phyloP scores from a whole-genome alignment of 345 rosid species.

The Arabidopsis arenosa region DNA sequence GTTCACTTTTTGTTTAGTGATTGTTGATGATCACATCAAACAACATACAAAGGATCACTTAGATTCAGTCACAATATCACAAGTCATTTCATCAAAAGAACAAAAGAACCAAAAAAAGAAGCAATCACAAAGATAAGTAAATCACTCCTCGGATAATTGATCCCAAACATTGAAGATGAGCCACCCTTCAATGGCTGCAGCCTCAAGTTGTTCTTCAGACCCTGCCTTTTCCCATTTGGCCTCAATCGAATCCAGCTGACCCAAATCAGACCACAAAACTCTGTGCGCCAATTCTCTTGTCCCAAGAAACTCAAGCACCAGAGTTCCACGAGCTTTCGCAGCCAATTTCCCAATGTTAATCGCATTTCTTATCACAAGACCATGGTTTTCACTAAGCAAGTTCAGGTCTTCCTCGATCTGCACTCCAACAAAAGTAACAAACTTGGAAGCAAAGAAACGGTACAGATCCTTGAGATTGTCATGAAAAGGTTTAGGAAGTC shows the following conservation, averaged over 20 bases:
- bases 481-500: conserved; percentile 30
- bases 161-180: conserved; percentile 45
- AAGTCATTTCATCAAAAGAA: background rate
- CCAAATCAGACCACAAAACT: conserved; percentile 44
- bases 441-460: conserved; percentile 45
- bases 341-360: conserved; percentile 37
- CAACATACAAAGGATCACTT: background rate
- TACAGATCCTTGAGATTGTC: conserved; percentile 38
- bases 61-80: background rate
- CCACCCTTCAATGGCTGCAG: conserved; percentile 49
- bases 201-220: conserved; percentile 36
- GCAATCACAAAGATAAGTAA: background rate
- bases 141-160: conserved; percentile 33
- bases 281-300: conserved; percentile 42
- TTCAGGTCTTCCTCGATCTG: conserved; percentile 41
- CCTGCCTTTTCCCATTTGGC: conserved; percentile 38
- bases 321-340: conserved; percentile 36
- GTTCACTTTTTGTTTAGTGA: background rate
- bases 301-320: conserved; percentile 42
- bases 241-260: conserved; percentile 41
- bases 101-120: background rate
- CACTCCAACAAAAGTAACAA: conserved; percentile 43
- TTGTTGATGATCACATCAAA: background rate
- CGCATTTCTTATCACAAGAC: conserved; percentile 37
- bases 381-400: conserved; percentile 41